Conservation (phyloP, 1,139 yeast species). For the Debaryomycetaceae sp. region DNA sequence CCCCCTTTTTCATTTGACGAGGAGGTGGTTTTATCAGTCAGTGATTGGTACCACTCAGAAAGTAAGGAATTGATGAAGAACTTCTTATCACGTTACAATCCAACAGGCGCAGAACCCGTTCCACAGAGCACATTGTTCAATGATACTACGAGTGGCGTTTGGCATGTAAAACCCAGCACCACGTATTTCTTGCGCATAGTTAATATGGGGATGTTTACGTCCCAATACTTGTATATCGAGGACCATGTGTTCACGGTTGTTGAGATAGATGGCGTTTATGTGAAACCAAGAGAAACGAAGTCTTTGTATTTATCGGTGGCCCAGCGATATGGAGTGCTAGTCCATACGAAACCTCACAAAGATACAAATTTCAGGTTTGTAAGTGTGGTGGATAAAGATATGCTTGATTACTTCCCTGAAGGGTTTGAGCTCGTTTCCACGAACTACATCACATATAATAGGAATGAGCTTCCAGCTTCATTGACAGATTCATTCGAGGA, state of each 20-base stretch:
- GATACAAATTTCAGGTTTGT: conserved; percentile 70
- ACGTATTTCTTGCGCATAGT: conserved; percentile 76
- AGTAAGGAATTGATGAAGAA: conserved; percentile 48
- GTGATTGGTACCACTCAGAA: conserved; percentile 83
- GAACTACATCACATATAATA: conserved; percentile 62
- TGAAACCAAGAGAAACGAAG: conserved; percentile 60
- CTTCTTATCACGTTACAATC: conserved; percentile 73
- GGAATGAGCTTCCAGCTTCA: conserved; percentile 37
- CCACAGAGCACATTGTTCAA: conserved; percentile 78
- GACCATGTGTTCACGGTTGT: conserved; percentile 79
- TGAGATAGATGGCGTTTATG: conserved; percentile 78
- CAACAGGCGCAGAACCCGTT: conserved; percentile 96
- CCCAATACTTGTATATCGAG: conserved; percentile 82
- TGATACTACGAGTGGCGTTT: conserved; percentile 68
- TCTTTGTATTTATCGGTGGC: conserved; percentile 69
- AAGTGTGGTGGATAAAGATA: conserved; percentile 69
- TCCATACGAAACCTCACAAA: conserved; percentile 63
- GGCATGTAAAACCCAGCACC: conserved; percentile 72
- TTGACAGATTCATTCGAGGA: conserved; percentile 23
- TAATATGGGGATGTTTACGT: conserved; percentile 83
- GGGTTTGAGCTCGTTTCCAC: conserved; percentile 69
- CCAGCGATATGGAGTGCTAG: conserved; percentile 72
- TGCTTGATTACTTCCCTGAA: conserved; percentile 71
- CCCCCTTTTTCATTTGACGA: conserved; percentile 64
- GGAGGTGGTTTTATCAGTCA: conserved; percentile 62